phyloP scores from a whole-genome alignment of 139 green algal species.

The Desmodesmus armatus region DNA sequence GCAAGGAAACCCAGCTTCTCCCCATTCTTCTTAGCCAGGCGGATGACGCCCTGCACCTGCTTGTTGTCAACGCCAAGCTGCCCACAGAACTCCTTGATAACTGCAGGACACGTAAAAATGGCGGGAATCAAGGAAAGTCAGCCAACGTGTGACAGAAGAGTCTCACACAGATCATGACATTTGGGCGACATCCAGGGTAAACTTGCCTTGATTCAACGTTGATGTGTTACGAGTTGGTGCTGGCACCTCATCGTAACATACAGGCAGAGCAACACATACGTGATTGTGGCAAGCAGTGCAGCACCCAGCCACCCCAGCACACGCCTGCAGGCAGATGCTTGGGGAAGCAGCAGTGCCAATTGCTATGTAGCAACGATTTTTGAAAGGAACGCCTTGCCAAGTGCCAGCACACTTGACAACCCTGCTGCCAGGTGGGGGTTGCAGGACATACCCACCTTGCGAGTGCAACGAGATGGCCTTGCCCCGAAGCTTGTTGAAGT shows the following conservation, averaged over 20 bases:
- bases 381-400: neutral
- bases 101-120: constrained; percentile 75
- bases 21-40: constrained; percentile 98
- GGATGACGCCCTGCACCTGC: constrained; percentile 95
- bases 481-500: constrained; percentile 97
- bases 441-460: constrained; percentile 74
- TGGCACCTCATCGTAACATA: no score
- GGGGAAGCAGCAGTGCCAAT: neutral
- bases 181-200: no score
- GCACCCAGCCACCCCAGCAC: no score
- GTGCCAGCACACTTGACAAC: neutral
- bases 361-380: neutral
- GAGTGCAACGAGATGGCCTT: constrained; percentile 99
- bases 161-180: no score
- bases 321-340: no score
- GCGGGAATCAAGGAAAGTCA: no score
- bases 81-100: constrained; percentile 99
- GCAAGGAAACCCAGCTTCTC: constrained; percentile 97
- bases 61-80: constrained; percentile 91
- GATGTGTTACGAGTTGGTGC: no score
- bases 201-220: no score
- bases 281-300: no score
- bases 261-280: no score
- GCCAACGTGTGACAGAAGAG: no score
- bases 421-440: neutral